Base-by-base conservation (phyloP, 2,329 filamentous ascomycete genomes). In the Chalaropsis thielavioides region DNA sequence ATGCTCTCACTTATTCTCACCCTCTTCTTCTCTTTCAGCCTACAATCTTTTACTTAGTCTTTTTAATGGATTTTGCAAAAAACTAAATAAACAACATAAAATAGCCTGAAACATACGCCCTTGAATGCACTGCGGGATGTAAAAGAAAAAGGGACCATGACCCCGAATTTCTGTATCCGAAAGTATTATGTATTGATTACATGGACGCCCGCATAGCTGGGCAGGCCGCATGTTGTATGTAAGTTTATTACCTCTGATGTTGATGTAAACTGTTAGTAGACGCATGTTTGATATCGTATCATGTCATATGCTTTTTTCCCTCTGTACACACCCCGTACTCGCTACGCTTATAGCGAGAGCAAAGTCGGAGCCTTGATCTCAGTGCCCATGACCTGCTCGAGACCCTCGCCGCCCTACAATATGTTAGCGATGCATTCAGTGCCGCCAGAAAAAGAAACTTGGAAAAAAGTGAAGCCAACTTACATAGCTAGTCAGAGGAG, bases 401-500 rank as follows among this genome's bases (percentile, higher is more conserved):
- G 75, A 40, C 83, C 84, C 73, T 87, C 85, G 66, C 85, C 85
- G 66, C 79, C 81, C 82, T 84, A 67, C 68, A 59, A 17, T 31
- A 38, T 62, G 17, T 27, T 44, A 44, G 22, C 17, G 1, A 31
- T 62, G 41, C 56, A 68, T 19, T 35, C 27, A 38, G 35, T 7
- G 7, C n/a, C n/a, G n/a, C n/a, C n/a, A 19, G 1, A 19, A 46
- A 46, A 46, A n/a, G 43, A 2, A n/a, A 10, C 3, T 15, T 72
- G 68, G 72, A 70, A 49, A 68, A 49, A 56, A 24, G 43, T 59
- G 35, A 13, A 1, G 15, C 67, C 27, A 59, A 88, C 90, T 84
- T 84, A 95, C 91, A 74, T 99, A 99, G 83, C 91, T 96, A 73
- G 95, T 88, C 71, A 96, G 78, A 44, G 94, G 94, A 64, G 91